These are phyloP conservation scores for Pseudopyrenochaeta lycopersici DNA, from an alignment of 2,329 filamentous ascomycete genomes.

Conservation along the genomic window DNA sequence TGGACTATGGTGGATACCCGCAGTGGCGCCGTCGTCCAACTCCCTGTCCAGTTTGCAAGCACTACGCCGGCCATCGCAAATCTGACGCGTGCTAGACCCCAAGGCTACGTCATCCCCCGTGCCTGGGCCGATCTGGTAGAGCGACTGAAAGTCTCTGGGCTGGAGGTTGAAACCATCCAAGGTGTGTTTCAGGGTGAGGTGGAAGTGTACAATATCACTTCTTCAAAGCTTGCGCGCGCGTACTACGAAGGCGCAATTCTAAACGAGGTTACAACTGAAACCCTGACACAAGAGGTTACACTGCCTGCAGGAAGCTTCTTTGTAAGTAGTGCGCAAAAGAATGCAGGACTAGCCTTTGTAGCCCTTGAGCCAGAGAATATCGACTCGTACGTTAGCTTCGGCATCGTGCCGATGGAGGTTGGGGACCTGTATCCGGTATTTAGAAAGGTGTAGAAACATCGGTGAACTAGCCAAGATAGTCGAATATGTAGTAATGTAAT, in stretches of 20 bases:
- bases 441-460: conserved; percentile 21
- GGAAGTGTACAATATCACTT: conserved; percentile 47
- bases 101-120: conserved; percentile 48
- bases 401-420: conserved; percentile 46
- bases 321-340: conserved; percentile 48
- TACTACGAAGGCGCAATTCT: conserved; percentile 48
- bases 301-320: conserved; percentile 46
- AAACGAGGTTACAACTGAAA: conserved; percentile 42
- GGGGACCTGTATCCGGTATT: conserved; percentile 49
- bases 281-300: conserved; percentile 30
- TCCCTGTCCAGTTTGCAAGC: conserved; percentile 45
- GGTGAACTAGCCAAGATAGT: too few species aligned
- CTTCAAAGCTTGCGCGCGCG: conserved; percentile 30
- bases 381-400: conserved; percentile 49
- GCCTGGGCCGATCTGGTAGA: conserved; percentile 47
- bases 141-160: conserved; percentile 42
- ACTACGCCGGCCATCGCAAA: conserved; percentile 48
- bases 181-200: conserved; percentile 41
- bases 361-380: conserved; percentile 50
- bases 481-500: too few species aligned
- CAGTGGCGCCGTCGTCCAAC: conserved; percentile 41
- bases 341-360: conserved; percentile 49
- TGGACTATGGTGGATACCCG: conserved; percentile 46
- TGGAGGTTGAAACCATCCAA: conserved; percentile 41
- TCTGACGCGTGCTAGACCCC: conserved; percentile 42